Evolutionary conservation across 106 monocot species (phyloP), one percentile per base, ranked within the genome.

Genomic region (Posidonia australis): DNA sequence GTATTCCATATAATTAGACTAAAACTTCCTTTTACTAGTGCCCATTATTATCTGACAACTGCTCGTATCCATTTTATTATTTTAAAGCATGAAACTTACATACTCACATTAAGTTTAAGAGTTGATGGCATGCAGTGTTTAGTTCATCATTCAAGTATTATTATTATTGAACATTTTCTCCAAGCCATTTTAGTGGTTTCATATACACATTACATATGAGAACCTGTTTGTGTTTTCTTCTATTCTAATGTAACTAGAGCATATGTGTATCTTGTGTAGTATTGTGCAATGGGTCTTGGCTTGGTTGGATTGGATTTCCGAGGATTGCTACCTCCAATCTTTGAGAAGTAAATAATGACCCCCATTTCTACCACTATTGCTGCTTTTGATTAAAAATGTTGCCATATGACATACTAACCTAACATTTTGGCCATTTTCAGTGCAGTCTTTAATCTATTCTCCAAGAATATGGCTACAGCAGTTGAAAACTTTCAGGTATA

Each of bases 261-360:
- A n/a, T 6, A 13, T 46, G 36, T 36, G 36, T 36, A n/a, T n/a
- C n/a, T n/a, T 54, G 3, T 80, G 45, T 67, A 96, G 96, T 96
- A 96, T 68, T 96, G 96, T 81, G 96, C 96, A 62, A 90, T 90
- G 82, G 90, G 96, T 61, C 96, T 90, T 79, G 90, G 96, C 55
- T 81, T 96, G 76, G 96, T 96, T 75, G 96, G 96, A 54, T 66
- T 96, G 84, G 96, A 96, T 71, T 96, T 96, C 51, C 54, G 96
- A 70, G 86, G 90, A 63, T 74, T 96, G 67, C 84, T 96, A 74
- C 96, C 90, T 62, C 96, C 86, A 69, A 74, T 96, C 60, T 90
- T 96, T 83, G 96, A 96, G 78, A 74, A 80, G 96, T 96, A 90
- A 78, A 65, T 27, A 22, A 42, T 63, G 43, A 44, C 17, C 9